Evolutionary conservation across 805 yeast species (phyloP), one percentile per base, ranked within the genome.

Genomic region (Saccharomycopsis sp.): DNA sequence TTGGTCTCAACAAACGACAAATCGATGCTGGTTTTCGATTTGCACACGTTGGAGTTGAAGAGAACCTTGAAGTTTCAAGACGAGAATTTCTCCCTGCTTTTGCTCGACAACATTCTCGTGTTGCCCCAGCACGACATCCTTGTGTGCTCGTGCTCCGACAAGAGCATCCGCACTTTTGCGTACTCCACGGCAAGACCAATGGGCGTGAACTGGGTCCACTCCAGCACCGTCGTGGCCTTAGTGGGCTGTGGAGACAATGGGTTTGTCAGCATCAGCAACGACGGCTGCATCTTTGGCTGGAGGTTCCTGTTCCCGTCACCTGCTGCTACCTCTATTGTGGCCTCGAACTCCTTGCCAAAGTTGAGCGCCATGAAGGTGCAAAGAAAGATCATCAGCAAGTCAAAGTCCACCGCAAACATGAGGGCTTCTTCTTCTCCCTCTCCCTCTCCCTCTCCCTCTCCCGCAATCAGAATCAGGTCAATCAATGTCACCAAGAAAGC

Each of bases 141-240:
- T 2, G 58, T 65, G 7, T 66, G 67, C 3, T 59, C 77, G 1
- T 65, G 74, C 2, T 55, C 73, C 0, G 87, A 80, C 53, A 77
- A 75, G 53, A 69, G 81, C 20, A 55, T 80, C 2, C 57, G 82
- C 18, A 50, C 65, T 2, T 76, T 69, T 51, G 63, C 64, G 21
- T 69, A 65, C 46, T 42, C 50, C 1, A 62, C 61, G 5, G 80
- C 78, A 1, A 69, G 59, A 37, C 65, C 65, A 7, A 33, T 75
- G 7, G 64, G 72, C 5, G 62, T 68, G 0, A 69, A 64, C 35
- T 80, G 81, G 80, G 88, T 74, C 0, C 78, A 72, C 48, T 66
- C 77, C 1, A 76, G 77, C 30, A 55, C 68, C 1, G 65, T 77
- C 4, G 53, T 71, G 10, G 69, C 73, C 0, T 42, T 78, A 15